Conservation (phyloP, 2,329 filamentous ascomycete genomes). For the Metarhizium robertsii region DNA sequence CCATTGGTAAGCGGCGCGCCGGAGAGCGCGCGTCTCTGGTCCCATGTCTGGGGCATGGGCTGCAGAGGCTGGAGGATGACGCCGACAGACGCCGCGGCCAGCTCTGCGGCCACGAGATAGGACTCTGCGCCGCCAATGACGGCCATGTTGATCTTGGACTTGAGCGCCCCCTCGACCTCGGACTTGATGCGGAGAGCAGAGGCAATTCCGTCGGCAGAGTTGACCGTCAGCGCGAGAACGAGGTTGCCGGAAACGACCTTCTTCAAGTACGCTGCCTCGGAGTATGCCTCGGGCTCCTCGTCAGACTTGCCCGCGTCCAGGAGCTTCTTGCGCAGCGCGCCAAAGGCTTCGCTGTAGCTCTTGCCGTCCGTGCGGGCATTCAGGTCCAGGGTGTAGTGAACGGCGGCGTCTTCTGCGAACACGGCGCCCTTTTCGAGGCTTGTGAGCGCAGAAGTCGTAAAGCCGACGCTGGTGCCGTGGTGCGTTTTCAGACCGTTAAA, state of each 20-base stretch:
- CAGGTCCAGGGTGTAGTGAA: conserved; percentile 49
- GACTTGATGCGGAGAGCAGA: conserved; percentile 49
- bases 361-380: conserved; percentile 25
- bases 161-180: conserved; percentile 37
- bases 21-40: conserved; percentile 50
- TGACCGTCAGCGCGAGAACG: conserved; percentile 47
- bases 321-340: conserved; percentile 41
- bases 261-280: conserved; percentile 40
- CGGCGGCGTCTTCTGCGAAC: conserved; percentile 43
- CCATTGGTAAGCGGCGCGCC: conserved; percentile 59
- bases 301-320: conserved; percentile 35
- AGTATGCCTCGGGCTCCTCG: conserved; percentile 27
- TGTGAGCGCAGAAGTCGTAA: conserved; percentile 40
- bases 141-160: conserved; percentile 37
- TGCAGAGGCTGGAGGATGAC: conserved; percentile 53
- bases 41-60: conserved; percentile 47
- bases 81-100: conserved; percentile 46
- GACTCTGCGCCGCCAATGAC: conserved; percentile 57
- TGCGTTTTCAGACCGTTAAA: conserved; percentile 33
- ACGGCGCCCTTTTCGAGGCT: conserved; percentile 39
- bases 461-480: conserved; percentile 49
- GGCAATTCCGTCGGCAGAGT: conserved; percentile 55
- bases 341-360: conserved; percentile 46
- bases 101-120: conserved; percentile 46
- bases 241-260: conserved; percentile 44